phyloP scores from a whole-genome alignment of 1,284 basidiomycete genomes.

The Rhodotorula glutinis region DNA sequence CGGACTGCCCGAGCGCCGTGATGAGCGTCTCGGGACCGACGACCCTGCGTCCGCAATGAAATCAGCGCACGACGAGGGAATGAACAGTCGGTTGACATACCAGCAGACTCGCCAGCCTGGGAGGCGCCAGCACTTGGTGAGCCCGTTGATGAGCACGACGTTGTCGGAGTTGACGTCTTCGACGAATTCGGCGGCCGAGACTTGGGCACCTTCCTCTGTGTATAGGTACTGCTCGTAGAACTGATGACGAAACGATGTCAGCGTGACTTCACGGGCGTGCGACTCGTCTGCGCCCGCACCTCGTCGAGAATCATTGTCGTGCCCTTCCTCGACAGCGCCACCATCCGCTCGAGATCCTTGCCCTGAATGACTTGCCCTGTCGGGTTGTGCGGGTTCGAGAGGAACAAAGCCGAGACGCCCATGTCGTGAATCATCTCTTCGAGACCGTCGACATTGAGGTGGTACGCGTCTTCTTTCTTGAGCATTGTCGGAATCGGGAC shows the following conservation, averaged over 20 bases:
- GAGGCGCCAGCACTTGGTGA: slow-evolving; percentile 71
- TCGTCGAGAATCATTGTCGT: slow-evolving; percentile 85
- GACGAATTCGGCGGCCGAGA: slow-evolving; percentile 78
- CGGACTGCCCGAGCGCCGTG: slow-evolving; percentile 79
- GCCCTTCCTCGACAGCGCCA: slow-evolving; percentile 61
- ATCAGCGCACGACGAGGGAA: too few species aligned
- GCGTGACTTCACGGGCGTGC: not conserved
- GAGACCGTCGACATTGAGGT: slow-evolving; percentile 64
- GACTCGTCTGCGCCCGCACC: slow-evolving; percentile 50
- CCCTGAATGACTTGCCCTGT: slow-evolving; percentile 58
- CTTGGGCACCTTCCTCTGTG: slow-evolving; percentile 72
- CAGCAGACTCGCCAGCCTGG: slow-evolving; percentile 90
- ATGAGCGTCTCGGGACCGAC: slow-evolving; percentile 87
- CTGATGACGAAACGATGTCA: slow-evolving; percentile 10
- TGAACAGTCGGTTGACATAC: not conserved
- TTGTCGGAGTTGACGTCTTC: slow-evolving; percentile 50
- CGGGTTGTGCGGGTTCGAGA: slow-evolving; percentile 87
- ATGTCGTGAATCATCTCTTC: slow-evolving; percentile 52
- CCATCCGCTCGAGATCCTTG: slow-evolving; percentile 74
- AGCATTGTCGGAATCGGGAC: slow-evolving; percentile 78
- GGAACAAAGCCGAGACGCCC: slow-evolving; percentile 81
- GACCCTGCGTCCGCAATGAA: slow-evolving; percentile 54
- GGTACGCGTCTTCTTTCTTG: slow-evolving; percentile 57
- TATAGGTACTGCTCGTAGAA: slow-evolving; percentile 90
- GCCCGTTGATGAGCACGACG: slow-evolving; percentile 79